Conservation (phyloP, 495 filamentous ascomycete genomes). For the Penicillium paxilli region DNA sequence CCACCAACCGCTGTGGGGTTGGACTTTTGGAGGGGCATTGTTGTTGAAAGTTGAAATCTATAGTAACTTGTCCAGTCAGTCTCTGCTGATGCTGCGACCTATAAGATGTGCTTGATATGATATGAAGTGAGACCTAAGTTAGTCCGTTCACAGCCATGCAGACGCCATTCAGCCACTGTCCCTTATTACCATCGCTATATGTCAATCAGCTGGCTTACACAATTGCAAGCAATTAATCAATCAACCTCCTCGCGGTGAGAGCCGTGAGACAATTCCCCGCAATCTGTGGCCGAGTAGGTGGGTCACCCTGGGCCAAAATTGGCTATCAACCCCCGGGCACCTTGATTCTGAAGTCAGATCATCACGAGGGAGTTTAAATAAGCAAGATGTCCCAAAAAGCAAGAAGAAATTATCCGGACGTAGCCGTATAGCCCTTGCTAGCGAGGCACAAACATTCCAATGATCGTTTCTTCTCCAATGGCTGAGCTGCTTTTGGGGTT, state of each 20-base stretch:
- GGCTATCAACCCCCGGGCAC: no score
- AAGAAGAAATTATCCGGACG: conserved; percentile 1
- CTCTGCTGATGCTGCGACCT: background rate
- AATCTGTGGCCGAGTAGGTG: background rate
- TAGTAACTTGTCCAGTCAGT: background rate
- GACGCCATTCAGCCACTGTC: background rate
- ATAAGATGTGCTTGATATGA: background rate
- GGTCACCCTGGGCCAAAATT: no score
- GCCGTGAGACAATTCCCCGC: background rate
- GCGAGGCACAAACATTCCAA: no score
- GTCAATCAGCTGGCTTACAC: background rate
- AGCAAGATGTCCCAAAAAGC: background rate
- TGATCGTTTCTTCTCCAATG: no score
- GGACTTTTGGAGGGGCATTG: background rate
- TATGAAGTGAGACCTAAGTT: background rate
- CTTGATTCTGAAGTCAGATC: background rate
- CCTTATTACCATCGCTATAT: background rate
- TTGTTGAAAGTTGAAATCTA: background rate
- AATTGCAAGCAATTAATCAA: background rate
- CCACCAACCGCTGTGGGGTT: background rate
- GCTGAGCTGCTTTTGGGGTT: conserved; percentile 2
- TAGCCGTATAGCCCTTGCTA: conserved; percentile 1
- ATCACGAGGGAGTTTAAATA: background rate
- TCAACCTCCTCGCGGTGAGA: no score
- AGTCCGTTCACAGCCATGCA: background rate